A percentile compares a stretch with the other conserved stretches of the same genome.
Evolutionary conservation across 495 filamentous ascomycete genomes (phyloP).

Genomic region (Mytilinidion resinicola): DNA sequence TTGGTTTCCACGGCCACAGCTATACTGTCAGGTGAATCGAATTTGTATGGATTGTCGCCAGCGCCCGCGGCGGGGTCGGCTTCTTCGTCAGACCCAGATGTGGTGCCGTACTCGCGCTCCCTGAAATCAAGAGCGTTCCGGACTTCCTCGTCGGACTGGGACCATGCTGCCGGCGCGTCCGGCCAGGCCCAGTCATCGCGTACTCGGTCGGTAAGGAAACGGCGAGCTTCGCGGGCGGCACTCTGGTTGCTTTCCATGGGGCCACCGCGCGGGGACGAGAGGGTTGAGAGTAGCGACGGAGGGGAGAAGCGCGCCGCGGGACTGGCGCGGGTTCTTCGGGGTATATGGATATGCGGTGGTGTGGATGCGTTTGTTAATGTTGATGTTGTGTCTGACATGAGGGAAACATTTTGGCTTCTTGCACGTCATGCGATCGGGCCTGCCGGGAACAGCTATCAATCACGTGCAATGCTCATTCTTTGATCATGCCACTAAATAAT

Average conservation of each 20-base stretch:
- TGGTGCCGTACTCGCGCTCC: constrained; percentile 37
- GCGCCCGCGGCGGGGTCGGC: neutral
- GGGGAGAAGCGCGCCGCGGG: no score
- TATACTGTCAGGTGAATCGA: constrained; percentile 58
- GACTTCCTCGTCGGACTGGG: constrained; percentile 30
- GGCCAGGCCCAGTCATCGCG: constrained; percentile 51
- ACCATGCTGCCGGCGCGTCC: constrained; percentile 36
- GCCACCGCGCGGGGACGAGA: no score
- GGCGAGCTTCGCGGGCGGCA: constrained; percentile 30
- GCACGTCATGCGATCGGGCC: no score
- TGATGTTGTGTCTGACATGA: no score
- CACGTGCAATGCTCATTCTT: no score
- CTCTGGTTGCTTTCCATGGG: constrained; percentile 19
- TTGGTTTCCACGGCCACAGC: constrained; percentile 35
- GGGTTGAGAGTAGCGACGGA: no score
- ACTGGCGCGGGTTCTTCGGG: no score
- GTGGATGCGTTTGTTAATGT: no score
- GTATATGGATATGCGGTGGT: no score
- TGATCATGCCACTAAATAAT: neutral
- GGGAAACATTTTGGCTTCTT: no score
- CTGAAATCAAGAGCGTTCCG: constrained; percentile 34
- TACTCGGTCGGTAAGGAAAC: constrained; percentile 46
- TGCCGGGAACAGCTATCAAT: no score
- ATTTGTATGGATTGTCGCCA: constrained; percentile 48
- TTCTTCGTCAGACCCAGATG: constrained; percentile 10